A percentile compares a stretch with the other conserved stretches of the same genome.
phyloP scores from a whole-genome alignment of 768 basidiomycete species.

The Leccinum variicolor region DNA sequence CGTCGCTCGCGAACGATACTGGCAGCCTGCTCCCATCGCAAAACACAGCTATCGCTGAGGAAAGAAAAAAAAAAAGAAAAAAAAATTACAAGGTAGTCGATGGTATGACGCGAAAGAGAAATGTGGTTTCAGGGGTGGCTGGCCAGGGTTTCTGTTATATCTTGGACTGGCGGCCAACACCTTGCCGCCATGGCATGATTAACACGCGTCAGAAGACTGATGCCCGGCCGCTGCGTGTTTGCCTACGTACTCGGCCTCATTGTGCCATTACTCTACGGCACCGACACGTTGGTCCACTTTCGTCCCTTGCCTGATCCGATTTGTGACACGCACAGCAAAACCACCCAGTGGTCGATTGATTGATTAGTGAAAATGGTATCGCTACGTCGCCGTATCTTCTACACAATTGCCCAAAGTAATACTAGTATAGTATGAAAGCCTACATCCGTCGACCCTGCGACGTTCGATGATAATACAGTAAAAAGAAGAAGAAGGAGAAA shows the following conservation, averaged over 20 bases:
- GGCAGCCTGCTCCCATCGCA: conserved; percentile 30
- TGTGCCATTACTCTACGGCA: conserved; percentile 13
- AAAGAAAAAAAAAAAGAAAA: neutral
- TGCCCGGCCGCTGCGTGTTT: conserved; percentile 21
- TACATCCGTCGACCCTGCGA: conserved; percentile 6
- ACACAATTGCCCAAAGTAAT: conserved; percentile 7
- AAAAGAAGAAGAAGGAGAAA: neutral
- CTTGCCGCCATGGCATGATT: conserved; percentile 28
- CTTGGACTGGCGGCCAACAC: conserved; percentile 26
- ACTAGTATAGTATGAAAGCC: neutral
- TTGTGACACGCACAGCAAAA: conserved; percentile 5
- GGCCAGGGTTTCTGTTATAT: conserved; percentile 25
- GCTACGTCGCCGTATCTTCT: conserved; percentile 13
- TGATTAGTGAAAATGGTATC: conserved; percentile 5
- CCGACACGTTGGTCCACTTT: conserved; percentile 27
- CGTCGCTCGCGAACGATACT: conserved; percentile 24
- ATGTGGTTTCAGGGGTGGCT: conserved; percentile 15
- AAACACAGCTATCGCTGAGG: conserved; percentile 2
- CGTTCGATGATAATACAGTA: neutral
- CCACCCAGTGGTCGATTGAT: conserved; percentile 8
- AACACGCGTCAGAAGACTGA: conserved; percentile 25
- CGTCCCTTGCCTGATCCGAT: conserved; percentile 13
- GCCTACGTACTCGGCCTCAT: conserved; percentile 30
- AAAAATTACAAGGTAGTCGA: neutral
- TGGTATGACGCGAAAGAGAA: conserved; percentile 10